Conservation (phyloP, 2,329 filamentous ascomycete species). For the Nemania bipapillata region DNA sequence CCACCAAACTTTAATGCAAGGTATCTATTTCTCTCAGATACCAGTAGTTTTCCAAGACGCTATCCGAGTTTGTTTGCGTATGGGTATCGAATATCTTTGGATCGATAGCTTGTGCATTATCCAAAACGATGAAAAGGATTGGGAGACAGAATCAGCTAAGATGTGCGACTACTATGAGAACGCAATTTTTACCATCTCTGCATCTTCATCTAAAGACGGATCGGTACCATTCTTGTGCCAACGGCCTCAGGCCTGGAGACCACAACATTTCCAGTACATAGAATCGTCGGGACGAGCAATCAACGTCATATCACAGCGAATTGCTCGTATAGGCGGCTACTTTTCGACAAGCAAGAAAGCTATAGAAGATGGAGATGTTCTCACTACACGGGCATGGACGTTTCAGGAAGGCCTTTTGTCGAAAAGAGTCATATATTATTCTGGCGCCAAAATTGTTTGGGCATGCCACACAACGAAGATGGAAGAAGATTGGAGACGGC, state of each 20-base stretch:
- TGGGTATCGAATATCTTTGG: slow-evolving; percentile 31
- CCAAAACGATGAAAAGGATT: slow-evolving; percentile 34
- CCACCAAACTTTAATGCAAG: not conserved
- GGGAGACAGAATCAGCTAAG: slow-evolving; percentile 32
- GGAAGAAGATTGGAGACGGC: not conserved
- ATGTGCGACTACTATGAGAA: slow-evolving; percentile 36
- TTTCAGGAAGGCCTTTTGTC: slow-evolving; percentile 7
- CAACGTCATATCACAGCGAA: slow-evolving; percentile 2
- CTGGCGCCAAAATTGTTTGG: not conserved
- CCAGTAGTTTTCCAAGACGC: slow-evolving; percentile 7
- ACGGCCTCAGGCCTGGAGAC: not conserved
- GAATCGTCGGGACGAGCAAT: not conserved
- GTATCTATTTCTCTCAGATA: slow-evolving; percentile 4
- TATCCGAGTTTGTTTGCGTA: not conserved
- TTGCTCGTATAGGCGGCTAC: slow-evolving; percentile 2
- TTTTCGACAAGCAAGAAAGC: not conserved
- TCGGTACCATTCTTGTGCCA: slow-evolving; percentile 7
- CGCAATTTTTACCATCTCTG: slow-evolving; percentile 14
- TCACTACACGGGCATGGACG: slow-evolving; percentile 4
- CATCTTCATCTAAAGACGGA: slow-evolving; percentile 1
- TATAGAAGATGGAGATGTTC: slow-evolving; percentile 6
- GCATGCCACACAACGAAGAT: not conserved
- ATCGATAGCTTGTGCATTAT: slow-evolving; percentile 39
- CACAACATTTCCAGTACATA: not conserved
- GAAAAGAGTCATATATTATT: slow-evolving; percentile 7